A percentile compares a stretch with the other conserved stretches of the same genome.
Evolutionary conservation across 1,284 basidiomycete genomes (phyloP).

Genomic region (Takashimella tepidaria): DNA sequence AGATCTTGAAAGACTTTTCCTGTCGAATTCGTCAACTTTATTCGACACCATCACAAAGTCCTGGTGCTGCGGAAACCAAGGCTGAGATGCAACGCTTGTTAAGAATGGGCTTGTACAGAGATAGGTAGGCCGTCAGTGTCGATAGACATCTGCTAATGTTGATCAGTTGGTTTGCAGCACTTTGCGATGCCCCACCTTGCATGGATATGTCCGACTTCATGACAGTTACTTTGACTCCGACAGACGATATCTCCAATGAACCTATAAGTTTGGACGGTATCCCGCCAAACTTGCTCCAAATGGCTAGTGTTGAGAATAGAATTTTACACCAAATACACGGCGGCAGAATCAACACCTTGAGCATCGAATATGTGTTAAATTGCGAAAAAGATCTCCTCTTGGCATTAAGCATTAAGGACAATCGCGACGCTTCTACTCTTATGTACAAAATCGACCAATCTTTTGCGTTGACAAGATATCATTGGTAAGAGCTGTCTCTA

Average conservation of each 20-base stretch:
- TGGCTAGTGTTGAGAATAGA: slow-evolving; percentile 16
- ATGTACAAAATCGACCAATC: slow-evolving; percentile 9
- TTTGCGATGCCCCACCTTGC: slow-evolving; percentile 13
- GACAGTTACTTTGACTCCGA: slow-evolving; percentile 2
- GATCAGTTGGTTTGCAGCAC: slow-evolving; percentile 14
- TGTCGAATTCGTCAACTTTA: slow-evolving; percentile 27
- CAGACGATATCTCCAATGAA: slow-evolving; percentile 21
- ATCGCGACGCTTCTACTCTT: slow-evolving; percentile 10
- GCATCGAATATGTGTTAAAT: slow-evolving; percentile 20
- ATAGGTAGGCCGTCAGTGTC: slow-evolving; percentile 20
- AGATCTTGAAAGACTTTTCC: slow-evolving; percentile 25
- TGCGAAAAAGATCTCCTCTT: slow-evolving; percentile 14
- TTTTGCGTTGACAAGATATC: background rate
- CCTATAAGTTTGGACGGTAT: slow-evolving; percentile 15
- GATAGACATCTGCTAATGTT: slow-evolving; percentile 1
- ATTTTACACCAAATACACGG: slow-evolving; percentile 21
- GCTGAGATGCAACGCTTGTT: slow-evolving; percentile 18
- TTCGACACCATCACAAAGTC: slow-evolving; percentile 22
- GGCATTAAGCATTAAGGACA: background rate
- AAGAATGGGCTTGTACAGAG: slow-evolving; percentile 22
- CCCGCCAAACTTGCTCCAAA: slow-evolving; percentile 14
- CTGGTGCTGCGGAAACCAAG: slow-evolving; percentile 20
- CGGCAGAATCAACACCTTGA: slow-evolving; percentile 20
- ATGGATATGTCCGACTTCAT: background rate
- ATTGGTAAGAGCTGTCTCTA: background rate